phyloP scores from a whole-genome alignment of 2,329 filamentous ascomycete genomes.

The Aspergillus tanneri region DNA sequence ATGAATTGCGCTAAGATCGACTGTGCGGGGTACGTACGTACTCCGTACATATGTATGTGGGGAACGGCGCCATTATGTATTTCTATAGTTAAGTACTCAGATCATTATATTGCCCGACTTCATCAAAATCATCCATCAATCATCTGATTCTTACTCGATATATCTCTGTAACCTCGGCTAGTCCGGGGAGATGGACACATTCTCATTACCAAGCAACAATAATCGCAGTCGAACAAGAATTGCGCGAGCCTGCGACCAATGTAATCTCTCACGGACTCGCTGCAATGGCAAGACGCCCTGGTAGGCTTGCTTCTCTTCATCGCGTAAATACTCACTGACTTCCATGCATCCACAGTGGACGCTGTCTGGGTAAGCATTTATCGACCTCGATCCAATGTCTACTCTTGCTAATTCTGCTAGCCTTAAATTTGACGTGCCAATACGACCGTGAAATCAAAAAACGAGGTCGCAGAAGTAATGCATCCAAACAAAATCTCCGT shows the following conservation, averaged over 20 bases:
- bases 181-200: not conserved
- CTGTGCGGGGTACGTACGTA: no score
- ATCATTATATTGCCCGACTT: no score
- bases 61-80: no score
- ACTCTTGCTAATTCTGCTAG: conserved; percentile 9
- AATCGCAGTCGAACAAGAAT: not conserved
- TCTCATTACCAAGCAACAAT: not conserved
- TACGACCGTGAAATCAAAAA: conserved; percentile 25
- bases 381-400: not conserved
- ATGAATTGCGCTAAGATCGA: no score
- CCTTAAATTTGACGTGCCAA: conserved; percentile 20
- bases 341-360: not conserved
- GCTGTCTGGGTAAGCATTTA: not conserved
- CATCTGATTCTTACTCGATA: not conserved
- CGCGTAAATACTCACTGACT: not conserved
- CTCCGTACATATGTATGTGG: no score
- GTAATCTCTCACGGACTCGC: conserved; percentile 43
- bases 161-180: no score
- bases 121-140: no score
- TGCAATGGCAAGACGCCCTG: conserved; percentile 46
- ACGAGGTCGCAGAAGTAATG: conserved; percentile 18
- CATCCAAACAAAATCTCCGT: not conserved
- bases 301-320: conserved; percentile 29
- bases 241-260: conserved; percentile 38
- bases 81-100: no score